Evolutionary conservation across 2,329 filamentous ascomycete genomes (phyloP).

Genomic region (Didymella segeticola): DNA sequence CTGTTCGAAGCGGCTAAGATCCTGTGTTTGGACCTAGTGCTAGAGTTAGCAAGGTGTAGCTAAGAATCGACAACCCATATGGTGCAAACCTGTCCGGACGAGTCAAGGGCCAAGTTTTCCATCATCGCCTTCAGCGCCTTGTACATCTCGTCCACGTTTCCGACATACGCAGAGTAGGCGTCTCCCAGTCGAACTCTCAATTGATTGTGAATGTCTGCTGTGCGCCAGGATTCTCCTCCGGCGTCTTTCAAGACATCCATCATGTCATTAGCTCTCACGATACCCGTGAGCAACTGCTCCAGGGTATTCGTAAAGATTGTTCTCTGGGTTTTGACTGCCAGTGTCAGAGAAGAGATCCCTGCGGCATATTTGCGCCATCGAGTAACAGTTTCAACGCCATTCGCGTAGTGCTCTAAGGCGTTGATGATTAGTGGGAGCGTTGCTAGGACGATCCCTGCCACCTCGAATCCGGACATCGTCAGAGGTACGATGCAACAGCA

Average conservation of each 20-base stretch:
- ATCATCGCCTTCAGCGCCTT: slow-evolving; percentile 22
- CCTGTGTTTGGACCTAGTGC: slow-evolving; percentile 24
- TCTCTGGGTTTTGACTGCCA: slow-evolving; percentile 30
- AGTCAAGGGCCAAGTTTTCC: slow-evolving; percentile 25
- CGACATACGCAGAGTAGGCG: slow-evolving; percentile 2
- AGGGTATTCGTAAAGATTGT: slow-evolving; percentile 39
- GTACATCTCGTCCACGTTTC: slow-evolving; percentile 24
- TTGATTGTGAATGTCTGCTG: slow-evolving; percentile 10
- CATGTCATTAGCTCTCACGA: slow-evolving; percentile 28
- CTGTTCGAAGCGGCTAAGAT: slow-evolving; percentile 32
- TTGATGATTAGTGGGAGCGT: slow-evolving; percentile 39
- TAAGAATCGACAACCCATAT: neutral
- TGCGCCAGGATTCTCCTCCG: slow-evolving; percentile 22
- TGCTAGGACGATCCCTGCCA: slow-evolving; percentile 37
- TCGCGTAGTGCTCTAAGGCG: slow-evolving; percentile 38
- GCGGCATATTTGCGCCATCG: slow-evolving; percentile 27
- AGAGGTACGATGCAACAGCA: too few relatives aligned
- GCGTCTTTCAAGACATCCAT: slow-evolving; percentile 20
- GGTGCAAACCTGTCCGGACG: slow-evolving; percentile 25
- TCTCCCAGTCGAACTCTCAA: slow-evolving; percentile 19
- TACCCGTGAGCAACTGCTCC: slow-evolving; percentile 29
- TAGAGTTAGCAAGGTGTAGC: neutral
- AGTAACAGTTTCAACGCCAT: slow-evolving; percentile 34
- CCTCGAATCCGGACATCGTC: slow-evolving; percentile 42
- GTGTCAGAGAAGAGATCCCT: slow-evolving; percentile 27